A percentile compares a stretch with the other conserved stretches of the same genome.
Evolutionary conservation across 345 rosid species (phyloP).

Genomic region (Gossypium longicalyx): DNA sequence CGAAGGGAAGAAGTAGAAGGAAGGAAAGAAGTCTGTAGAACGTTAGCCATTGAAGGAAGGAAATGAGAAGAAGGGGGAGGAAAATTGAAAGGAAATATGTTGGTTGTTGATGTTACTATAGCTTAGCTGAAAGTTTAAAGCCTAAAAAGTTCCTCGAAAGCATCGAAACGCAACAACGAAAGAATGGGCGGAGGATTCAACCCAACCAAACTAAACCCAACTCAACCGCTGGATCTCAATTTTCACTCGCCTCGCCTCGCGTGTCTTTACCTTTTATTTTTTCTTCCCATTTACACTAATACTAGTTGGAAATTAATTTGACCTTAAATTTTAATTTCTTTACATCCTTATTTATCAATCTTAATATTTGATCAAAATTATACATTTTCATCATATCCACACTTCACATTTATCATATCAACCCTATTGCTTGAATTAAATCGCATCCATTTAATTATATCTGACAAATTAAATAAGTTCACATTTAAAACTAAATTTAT

Average conservation of each 20-base stretch:
- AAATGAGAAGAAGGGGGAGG: not conserved
- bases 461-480: too few species aligned
- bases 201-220: slow-evolving; percentile 20
- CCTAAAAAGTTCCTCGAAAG: slow-evolving; percentile 33
- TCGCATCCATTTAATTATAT: rapidly evolving
- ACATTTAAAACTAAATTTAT: too few species aligned
- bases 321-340: too few species aligned
- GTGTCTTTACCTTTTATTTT: too few species aligned
- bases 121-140: not conserved
- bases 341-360: too few species aligned
- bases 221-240: slow-evolving; percentile 30
- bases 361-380: too few species aligned
- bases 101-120: not conserved
- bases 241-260: too few species aligned
- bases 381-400: too few species aligned
- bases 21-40: slow-evolving; percentile 57
- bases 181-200: slow-evolving; percentile 52
- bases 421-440: too few species aligned
- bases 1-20: slow-evolving; percentile 39
- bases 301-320: too few species aligned
- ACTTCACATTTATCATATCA: too few species aligned
- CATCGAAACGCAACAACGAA: slow-evolving; percentile 43
- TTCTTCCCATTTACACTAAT: too few species aligned
- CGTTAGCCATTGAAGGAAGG: slow-evolving; percentile 47
- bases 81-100: not conserved